Percentiles rank a stretch among this genome's conserved stretches.
These are phyloP conservation scores for Calocybe indica DNA, from an alignment of 768 basidiomycete genomes.

Conservation along the genomic window DNA sequence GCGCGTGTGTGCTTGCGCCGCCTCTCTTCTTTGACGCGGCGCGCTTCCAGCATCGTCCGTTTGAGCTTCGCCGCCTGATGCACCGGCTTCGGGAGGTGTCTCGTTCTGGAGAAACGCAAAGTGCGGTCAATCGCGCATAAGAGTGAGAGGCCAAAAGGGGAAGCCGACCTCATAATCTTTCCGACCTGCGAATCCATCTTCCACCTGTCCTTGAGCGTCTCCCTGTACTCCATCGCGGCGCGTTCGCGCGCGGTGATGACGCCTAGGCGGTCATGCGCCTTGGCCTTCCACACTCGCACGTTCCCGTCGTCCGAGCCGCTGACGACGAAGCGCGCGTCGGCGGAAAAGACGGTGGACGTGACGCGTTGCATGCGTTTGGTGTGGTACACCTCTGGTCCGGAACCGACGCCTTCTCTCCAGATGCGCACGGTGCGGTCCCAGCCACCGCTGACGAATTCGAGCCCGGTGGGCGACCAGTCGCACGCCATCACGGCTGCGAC, in stretches of 20 bases:
- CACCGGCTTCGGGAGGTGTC: conserved; percentile 89
- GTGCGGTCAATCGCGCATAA: conserved; percentile 1
- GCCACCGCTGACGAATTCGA: conserved; percentile 92
- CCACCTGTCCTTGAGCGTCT: conserved; percentile 85
- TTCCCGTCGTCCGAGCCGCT: conserved; percentile 95
- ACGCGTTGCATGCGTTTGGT: conserved; percentile 99
- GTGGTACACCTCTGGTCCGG: conserved; percentile 86
- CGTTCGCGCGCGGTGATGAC: conserved; percentile 86
- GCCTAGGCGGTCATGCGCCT: conserved; percentile 88
- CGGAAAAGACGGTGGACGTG: conserved; percentile 81
- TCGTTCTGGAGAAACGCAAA: conserved; percentile 37
- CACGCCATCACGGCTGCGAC: conserved; percentile 95
- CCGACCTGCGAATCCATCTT: conserved; percentile 77
- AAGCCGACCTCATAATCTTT: conserved; percentile 68
- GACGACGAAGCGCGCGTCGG: conserved; percentile 86
- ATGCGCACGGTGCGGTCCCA: conserved; percentile 94
- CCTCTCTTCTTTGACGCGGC: conserved; percentile 89
- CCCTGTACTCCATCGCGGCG: conserved; percentile 88
- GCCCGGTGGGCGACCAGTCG: conserved; percentile 95
- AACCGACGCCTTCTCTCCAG: conserved; percentile 85
- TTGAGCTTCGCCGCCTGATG: conserved; percentile 85
- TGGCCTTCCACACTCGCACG: conserved; percentile 92
- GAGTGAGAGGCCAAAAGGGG: conserved; percentile 1
- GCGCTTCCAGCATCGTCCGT: conserved; percentile 86
- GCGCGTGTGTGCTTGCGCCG: conserved; percentile 84